Conservation (phyloP, 1,284 basidiomycete genomes). For the Ganoderma lingzhi region DNA sequence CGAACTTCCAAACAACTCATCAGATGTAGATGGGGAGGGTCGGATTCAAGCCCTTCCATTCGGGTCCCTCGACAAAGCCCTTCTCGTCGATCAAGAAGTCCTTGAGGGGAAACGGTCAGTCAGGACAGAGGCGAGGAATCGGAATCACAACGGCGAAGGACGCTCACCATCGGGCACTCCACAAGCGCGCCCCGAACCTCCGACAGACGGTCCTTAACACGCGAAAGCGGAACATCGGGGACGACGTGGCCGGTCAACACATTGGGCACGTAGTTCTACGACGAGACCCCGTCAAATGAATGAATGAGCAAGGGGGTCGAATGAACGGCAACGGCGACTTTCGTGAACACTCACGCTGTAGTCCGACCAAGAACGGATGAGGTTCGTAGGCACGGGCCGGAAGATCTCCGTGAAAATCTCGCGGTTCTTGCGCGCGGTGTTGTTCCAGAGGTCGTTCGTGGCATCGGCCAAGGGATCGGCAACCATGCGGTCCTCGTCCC, state of each 20-base stretch:
- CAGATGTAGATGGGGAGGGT: constrained; percentile 81
- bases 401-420: constrained; percentile 87
- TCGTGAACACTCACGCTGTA: constrained; percentile 67
- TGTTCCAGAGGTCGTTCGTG: constrained; percentile 70
- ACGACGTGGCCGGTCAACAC: constrained; percentile 86
- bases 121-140: background rate
- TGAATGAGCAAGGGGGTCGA: constrained; percentile 9
- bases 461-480: constrained; percentile 81
- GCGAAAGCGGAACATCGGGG: constrained; percentile 65
- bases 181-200: constrained; percentile 79
- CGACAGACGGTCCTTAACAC: constrained; percentile 78
- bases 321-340: constrained; percentile 10
- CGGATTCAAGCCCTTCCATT: constrained; percentile 80
- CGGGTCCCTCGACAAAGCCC: constrained; percentile 71
- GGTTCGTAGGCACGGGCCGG: constrained; percentile 82
- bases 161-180: constrained; percentile 73
- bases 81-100: constrained; percentile 86
- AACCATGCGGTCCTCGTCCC: constrained; percentile 70
- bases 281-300: constrained; percentile 15
- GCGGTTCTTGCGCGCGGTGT: constrained; percentile 81
- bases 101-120: constrained; percentile 44
- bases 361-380: constrained; percentile 78
- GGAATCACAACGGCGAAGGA: background rate
- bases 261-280: constrained; percentile 74
- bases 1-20: background rate